Percentiles rank a stretch among this genome's conserved stretches.
Evolutionary conservation across 371 early-diverging fungal species (phyloP).

Genomic region (Fennellomyces sp.): DNA sequence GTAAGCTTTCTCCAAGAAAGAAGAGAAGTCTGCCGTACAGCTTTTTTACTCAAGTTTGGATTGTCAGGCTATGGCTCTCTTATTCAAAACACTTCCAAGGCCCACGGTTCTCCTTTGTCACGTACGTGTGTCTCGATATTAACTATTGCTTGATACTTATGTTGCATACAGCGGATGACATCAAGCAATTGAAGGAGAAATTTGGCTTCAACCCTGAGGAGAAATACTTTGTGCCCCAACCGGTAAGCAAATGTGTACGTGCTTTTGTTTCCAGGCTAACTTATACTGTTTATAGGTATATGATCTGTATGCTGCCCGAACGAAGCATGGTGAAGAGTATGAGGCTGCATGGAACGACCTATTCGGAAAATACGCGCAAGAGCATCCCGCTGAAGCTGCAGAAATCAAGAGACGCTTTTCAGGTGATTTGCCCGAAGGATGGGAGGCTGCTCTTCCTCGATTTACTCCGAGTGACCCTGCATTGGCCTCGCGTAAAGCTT

Average conservation of each 20-base stretch:
- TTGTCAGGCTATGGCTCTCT: conserved; percentile 78
- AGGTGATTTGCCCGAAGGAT: conserved; percentile 70
- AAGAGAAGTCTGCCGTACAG: background rate
- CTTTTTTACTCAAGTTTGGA: too few species aligned
- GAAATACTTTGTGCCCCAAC: conserved; percentile 66
- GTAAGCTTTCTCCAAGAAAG: conserved; percentile 25
- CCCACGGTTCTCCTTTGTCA: conserved; percentile 88
- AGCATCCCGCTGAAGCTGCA: conserved; percentile 61
- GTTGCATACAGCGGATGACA: conserved; percentile 66
- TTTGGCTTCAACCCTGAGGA: conserved; percentile 80
- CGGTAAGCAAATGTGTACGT: conserved; percentile 5
- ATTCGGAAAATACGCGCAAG: conserved; percentile 58
- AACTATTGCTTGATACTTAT: background rate
- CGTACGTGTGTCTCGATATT: conserved; percentile 8
- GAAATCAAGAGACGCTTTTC: conserved; percentile 76
- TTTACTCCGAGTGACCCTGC: conserved; percentile 75
- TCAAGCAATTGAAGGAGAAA: conserved; percentile 78
- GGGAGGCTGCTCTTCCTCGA: conserved; percentile 68
- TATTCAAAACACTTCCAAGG: conserved; percentile 82
- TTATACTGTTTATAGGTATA: conserved; percentile 34
- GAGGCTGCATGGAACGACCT: conserved; percentile 74
- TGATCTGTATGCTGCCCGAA: conserved; percentile 61
- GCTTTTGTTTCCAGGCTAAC: background rate
- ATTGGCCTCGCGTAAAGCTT: conserved; percentile 84
- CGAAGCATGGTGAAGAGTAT: conserved; percentile 54